These are phyloP conservation scores for Smittium mucronatum DNA, from an alignment of 371 early-diverging fungal genomes.

Conservation along the genomic window DNA sequence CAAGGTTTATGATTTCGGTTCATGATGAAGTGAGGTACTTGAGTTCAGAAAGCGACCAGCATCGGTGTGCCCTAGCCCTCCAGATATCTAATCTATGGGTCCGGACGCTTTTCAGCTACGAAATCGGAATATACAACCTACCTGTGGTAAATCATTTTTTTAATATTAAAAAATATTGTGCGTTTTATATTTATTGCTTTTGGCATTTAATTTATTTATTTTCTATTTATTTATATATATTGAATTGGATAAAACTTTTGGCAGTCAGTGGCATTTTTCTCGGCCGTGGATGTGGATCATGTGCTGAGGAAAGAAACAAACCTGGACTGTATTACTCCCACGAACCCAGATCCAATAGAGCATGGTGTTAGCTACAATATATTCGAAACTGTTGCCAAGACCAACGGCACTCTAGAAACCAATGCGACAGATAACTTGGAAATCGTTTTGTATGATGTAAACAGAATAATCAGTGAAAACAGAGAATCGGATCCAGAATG, in stretches of 20 bases:
- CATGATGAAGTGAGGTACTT: constrained; percentile 94
- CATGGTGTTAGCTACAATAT: constrained; percentile 34
- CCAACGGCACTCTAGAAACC: neutral
- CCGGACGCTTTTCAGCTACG: constrained; percentile 72
- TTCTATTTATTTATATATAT: neutral
- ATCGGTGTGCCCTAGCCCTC: constrained; percentile 70
- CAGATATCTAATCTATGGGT: constrained; percentile 93
- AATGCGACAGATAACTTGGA: neutral
- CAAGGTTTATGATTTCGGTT: constrained; percentile 83
- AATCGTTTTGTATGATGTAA: neutral
- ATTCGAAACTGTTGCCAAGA: neutral
- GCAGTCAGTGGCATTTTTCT: constrained; percentile 89
- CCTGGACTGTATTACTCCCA: constrained; percentile 64
- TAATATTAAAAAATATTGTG: neutral
- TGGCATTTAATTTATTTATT: neutral
- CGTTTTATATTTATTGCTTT: neutral
- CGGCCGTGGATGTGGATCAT: constrained; percentile 86
- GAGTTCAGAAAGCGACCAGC: constrained; percentile 57
- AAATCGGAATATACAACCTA: constrained; percentile 72
- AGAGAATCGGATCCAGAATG: neutral
- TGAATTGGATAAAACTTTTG: too few species aligned
- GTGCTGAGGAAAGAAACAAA: constrained; percentile 85
- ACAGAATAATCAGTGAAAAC: neutral
- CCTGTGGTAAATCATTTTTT: constrained; percentile 31
- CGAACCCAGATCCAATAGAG: constrained; percentile 44